phyloP scores from a whole-genome alignment of 495 filamentous ascomycete genomes.

The Bacidia gigantensis region DNA sequence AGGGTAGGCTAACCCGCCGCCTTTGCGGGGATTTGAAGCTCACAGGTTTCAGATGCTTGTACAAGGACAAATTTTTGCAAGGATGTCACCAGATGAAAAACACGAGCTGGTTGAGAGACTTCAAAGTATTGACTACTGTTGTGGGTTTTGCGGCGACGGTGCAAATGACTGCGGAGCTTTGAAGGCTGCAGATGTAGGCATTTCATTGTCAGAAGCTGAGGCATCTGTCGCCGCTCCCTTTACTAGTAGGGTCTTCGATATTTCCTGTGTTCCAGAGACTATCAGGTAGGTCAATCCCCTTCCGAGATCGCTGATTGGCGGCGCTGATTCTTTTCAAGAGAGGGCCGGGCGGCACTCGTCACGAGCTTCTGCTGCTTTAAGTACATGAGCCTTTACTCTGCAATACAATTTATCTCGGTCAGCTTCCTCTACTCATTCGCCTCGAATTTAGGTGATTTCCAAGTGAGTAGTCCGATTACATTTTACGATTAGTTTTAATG shows the following conservation, averaged over 20 bases:
- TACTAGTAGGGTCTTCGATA: conserved; percentile 90
- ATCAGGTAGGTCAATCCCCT: conserved; percentile 44
- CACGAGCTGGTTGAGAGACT: conserved; percentile 96
- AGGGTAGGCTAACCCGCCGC: conserved; percentile 33
- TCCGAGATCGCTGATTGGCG: background rate
- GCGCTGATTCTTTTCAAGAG: conserved; percentile 32
- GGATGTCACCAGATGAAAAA: conserved; percentile 99
- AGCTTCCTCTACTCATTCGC: conserved; percentile 93
- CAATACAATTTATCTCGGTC: conserved; percentile 97
- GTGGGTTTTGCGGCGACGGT: conserved; percentile 94
- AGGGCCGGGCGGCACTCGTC: conserved; percentile 86
- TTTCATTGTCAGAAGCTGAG: conserved; percentile 94
- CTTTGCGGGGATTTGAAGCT: background rate
- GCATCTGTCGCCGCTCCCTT: conserved; percentile 96
- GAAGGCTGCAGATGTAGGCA: conserved; percentile 97
- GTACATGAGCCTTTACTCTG: conserved; percentile 98
- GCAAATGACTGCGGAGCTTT: conserved; percentile 97
- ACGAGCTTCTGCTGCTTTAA: conserved; percentile 99
- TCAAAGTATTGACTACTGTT: conserved; percentile 90
- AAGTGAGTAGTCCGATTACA: too few species aligned
- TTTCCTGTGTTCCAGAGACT: conserved; percentile 87
- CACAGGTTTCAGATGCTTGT: conserved; percentile 57
- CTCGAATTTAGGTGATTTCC: conserved; percentile 94
- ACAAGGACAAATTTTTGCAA: conserved; percentile 82
- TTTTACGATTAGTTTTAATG: too few species aligned